Evolutionary conservation across 805 yeast species (phyloP), one percentile per base, ranked within the genome.

Genomic region (Ogataea nitratoaversa): DNA sequence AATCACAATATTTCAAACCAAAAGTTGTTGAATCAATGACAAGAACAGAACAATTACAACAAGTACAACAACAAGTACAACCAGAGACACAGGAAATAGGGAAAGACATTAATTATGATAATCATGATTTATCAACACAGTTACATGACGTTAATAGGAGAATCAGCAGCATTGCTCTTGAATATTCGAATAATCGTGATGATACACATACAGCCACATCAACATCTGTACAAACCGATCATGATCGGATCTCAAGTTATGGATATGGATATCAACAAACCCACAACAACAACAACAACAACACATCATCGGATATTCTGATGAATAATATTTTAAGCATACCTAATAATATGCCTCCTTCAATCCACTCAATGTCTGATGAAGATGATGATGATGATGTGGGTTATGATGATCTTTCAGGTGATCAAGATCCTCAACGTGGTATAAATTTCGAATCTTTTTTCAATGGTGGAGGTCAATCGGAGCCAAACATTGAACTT

Each of bases 1-100:
- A 59, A 9, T 79, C 87, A 0, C 47, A 62, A 11, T 56, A 61
- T 22, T 80, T 78, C 65, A 51, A 49, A 34, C 59, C 57, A n/a
- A 41, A 32, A 9, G 18, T 34, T 9, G 18, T 22, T 12, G 36
- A 35, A 30, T 12, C n/a, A 8, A 17, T 25, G 7, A 25, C 35
- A 3, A 31, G 27, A 13, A 13, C 16, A 7, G 24, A 19, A 25
- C 31, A 32, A 8, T 29, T 20, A n/a, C 11, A 19, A 3, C 19
- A 27, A 2, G 19, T 12, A 20, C 16, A 17, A 19, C 34, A 31
- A 16, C 9, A 32, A 11, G 25, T 22, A 12, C 16, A 14, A 16
- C n/a, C n/a, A n/a, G n/a, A n/a, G n/a, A n/a, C n/a, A n/a, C 20
- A 23, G 14, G 29, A 33, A 14, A 13, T 11, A n/a, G n/a, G n/a